phyloP scores from a whole-genome alignment of 495 filamentous ascomycete species.

The Penicillium taxi region DNA sequence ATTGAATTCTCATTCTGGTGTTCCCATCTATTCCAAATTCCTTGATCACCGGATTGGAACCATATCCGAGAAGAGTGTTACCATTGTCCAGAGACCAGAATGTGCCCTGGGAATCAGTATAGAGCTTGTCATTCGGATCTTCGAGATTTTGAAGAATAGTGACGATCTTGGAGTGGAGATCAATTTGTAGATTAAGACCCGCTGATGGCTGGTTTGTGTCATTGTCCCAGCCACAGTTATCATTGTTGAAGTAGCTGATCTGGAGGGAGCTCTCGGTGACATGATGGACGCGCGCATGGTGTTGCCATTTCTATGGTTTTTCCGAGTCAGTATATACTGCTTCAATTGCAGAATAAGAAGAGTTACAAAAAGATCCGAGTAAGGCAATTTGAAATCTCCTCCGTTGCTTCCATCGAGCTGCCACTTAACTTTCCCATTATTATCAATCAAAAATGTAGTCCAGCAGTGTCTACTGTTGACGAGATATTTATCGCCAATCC shows the following conservation, averaged over 20 bases:
- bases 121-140: constrained; percentile 20
- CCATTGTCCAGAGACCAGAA: constrained; percentile 28
- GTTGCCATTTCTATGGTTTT: too few species aligned
- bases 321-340: too few species aligned
- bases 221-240: constrained; percentile 2
- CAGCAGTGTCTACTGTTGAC: constrained; percentile 26
- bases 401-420: constrained; percentile 10
- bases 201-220: constrained; percentile 4
- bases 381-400: neutral
- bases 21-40: constrained; percentile 27
- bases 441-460: constrained; percentile 22
- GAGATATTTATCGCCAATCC: constrained; percentile 23
- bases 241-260: constrained; percentile 25
- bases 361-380: too few species aligned
- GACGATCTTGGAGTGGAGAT: constrained; percentile 8
- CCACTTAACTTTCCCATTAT: constrained; percentile 26
- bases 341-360: too few species aligned
- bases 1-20: constrained; percentile 8
- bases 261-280: constrained; percentile 14
- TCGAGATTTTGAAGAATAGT: constrained; percentile 8
- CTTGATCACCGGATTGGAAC: constrained; percentile 32
- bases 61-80: constrained; percentile 36
- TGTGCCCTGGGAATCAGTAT: constrained; percentile 32
- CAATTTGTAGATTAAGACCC: constrained; percentile 16
- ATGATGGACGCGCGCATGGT: constrained; percentile 20